Conservation (phyloP, 495 filamentous ascomycete genomes). For the Podospora bellae-mahoneyi region DNA sequence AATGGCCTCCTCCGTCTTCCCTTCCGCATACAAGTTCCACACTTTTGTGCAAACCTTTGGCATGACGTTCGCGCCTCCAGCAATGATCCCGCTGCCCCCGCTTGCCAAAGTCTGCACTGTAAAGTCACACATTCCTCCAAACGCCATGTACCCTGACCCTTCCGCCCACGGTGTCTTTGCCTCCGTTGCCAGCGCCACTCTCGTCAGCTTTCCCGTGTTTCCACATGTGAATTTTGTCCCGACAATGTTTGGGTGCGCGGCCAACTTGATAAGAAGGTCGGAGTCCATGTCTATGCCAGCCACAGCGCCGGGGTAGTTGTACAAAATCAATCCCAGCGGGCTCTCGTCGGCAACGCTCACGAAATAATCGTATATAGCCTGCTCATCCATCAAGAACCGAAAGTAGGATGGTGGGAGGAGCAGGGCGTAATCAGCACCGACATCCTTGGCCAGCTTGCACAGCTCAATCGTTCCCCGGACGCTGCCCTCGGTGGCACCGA, state of each 20-base stretch:
- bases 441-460: constrained; percentile 62
- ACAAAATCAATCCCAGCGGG: constrained; percentile 76
- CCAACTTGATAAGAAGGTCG: constrained; percentile 77
- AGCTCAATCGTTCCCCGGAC: constrained; percentile 73
- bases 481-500: constrained; percentile 74
- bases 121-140: constrained; percentile 87
- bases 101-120: constrained; percentile 75
- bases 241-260: constrained; percentile 76
- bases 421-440: constrained; percentile 75
- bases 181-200: constrained; percentile 72
- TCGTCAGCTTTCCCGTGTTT: constrained; percentile 82
- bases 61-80: constrained; percentile 81
- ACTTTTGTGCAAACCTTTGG: constrained; percentile 77
- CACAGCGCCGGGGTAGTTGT: constrained; percentile 90
- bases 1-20: constrained; percentile 69
- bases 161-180: constrained; percentile 65
- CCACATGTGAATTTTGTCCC: constrained; percentile 92
- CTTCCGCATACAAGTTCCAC: constrained; percentile 73
- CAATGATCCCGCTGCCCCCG: constrained; percentile 81
- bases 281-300: constrained; percentile 92
- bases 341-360: constrained; percentile 68
- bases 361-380: constrained; percentile 73
- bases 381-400: constrained; percentile 72
- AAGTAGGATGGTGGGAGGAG: constrained; percentile 83
- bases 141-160: constrained; percentile 75